A percentile compares a stretch with the other conserved stretches of the same genome.
phyloP scores from a whole-genome alignment of 345 rosid genomes.

The Theobroma cacao region DNA sequence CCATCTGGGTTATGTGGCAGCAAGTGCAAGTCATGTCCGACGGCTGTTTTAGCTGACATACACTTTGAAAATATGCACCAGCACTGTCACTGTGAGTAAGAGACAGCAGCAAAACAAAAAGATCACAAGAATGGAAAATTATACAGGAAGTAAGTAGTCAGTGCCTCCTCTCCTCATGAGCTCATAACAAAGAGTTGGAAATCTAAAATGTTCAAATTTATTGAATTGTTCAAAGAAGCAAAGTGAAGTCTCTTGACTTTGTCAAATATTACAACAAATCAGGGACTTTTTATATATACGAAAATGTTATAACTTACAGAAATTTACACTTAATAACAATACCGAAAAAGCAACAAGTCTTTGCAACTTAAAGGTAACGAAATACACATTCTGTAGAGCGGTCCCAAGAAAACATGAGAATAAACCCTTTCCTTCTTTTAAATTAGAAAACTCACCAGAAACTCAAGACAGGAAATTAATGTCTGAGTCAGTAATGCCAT shows the following conservation, averaged over 20 bases:
- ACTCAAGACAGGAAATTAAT: slow-evolving; percentile 28
- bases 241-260: not conserved
- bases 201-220: not conserved
- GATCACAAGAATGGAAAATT: not conserved
- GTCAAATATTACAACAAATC: slow-evolving; percentile 19
- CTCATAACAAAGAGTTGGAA: not conserved
- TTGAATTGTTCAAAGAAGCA: slow-evolving; percentile 17
- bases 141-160: not conserved
- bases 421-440: slow-evolving; percentile 26
- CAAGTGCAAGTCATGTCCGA: not conserved
- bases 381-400: slow-evolving; percentile 32
- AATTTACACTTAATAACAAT: slow-evolving; percentile 54
- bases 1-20: not conserved
- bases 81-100: not conserved
- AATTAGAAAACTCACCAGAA: slow-evolving; percentile 34
- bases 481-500: slow-evolving; percentile 29
- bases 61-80: not conserved
- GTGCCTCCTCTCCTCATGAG: not conserved
- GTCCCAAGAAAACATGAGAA: slow-evolving; percentile 20
- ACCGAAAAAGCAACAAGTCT: slow-evolving; percentile 31
- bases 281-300: slow-evolving; percentile 28
- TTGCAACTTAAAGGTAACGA: slow-evolving; percentile 26
- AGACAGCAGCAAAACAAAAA: not conserved
- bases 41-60: not conserved
- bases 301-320: slow-evolving; percentile 34